Evolutionary conservation across 2,329 filamentous ascomycete species (phyloP).

Genomic region (Botrytis galanthina): DNA sequence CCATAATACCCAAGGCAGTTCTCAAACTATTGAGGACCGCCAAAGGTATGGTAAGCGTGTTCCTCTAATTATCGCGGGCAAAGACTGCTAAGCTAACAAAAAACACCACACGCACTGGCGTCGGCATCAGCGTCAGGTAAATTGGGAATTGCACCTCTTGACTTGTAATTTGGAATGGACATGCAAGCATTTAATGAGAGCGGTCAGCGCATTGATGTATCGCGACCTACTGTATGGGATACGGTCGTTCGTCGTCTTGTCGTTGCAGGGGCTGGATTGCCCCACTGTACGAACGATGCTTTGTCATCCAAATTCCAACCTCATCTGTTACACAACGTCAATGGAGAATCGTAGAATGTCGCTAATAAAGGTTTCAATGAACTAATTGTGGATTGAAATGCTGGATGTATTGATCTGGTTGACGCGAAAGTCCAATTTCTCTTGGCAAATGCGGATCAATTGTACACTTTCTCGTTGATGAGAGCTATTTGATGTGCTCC

Average conservation of each 20-base stretch:
- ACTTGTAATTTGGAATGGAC: not conserved
- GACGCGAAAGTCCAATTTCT: fast-evolving
- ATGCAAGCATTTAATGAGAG: fast-evolving
- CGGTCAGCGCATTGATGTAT: not conserved
- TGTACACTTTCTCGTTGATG: not conserved
- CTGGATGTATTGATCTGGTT: not conserved
- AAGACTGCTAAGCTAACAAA: not conserved
- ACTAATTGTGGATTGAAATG: not conserved
- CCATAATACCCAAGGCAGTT: not conserved
- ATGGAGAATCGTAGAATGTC: not conserved
- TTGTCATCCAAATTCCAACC: constrained; percentile 10
- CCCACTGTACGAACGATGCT: not conserved
- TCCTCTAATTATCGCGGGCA: not conserved
- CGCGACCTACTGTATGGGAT: not conserved
- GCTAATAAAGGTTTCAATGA: not conserved
- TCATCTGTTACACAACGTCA: not conserved
- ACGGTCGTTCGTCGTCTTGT: not conserved
- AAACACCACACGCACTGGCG: not conserved
- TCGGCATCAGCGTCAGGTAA: too few relatives aligned
- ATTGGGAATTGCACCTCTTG: not conserved
- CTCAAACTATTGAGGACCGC: too few relatives aligned
- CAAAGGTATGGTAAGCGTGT: not conserved
- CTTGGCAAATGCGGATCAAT: too few relatives aligned
- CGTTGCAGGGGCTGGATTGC: not conserved
- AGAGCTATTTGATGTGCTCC: not conserved